These are phyloP conservation scores for Erodium trifolium DNA, from an alignment of 441 rosid genomes.

Conservation along the genomic window DNA sequence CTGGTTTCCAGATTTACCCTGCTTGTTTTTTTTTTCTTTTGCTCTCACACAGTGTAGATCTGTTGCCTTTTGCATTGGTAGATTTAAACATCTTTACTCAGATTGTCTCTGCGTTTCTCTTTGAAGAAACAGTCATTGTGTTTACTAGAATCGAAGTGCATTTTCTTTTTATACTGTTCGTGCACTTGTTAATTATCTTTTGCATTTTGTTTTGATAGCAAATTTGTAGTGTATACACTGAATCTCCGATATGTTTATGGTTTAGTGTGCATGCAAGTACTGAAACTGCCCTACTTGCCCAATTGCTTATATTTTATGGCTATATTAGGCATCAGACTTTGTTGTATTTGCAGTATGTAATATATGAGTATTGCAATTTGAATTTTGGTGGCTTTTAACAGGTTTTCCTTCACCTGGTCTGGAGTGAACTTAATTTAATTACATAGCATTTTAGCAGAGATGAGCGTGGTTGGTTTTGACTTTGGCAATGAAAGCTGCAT, in stretches of 20 bases:
- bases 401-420: neutral
- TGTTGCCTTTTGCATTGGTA: neutral
- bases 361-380: neutral
- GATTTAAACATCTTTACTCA: neutral
- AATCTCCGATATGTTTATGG: no score
- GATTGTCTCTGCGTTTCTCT: neutral
- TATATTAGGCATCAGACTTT: neutral
- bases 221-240: no score
- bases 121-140: slow-evolving; percentile 1
- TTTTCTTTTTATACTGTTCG: neutral
- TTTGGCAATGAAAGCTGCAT: slow-evolving; percentile 86
- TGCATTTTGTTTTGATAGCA: neutral
- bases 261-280: neutral
- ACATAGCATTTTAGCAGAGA: slow-evolving; percentile 21
- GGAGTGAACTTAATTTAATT: slow-evolving; percentile 6
- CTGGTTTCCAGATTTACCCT: neutral
- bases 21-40: no score
- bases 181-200: neutral
- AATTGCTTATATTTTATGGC: neutral
- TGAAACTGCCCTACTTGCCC: neutral
- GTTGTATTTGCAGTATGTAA: neutral
- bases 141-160: neutral
- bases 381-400: neutral
- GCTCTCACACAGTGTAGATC: no score
- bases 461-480: slow-evolving; percentile 98